Base-by-base conservation (phyloP, 352 stramenopile genomes). In the Pelagophyceae sp. region DNA sequence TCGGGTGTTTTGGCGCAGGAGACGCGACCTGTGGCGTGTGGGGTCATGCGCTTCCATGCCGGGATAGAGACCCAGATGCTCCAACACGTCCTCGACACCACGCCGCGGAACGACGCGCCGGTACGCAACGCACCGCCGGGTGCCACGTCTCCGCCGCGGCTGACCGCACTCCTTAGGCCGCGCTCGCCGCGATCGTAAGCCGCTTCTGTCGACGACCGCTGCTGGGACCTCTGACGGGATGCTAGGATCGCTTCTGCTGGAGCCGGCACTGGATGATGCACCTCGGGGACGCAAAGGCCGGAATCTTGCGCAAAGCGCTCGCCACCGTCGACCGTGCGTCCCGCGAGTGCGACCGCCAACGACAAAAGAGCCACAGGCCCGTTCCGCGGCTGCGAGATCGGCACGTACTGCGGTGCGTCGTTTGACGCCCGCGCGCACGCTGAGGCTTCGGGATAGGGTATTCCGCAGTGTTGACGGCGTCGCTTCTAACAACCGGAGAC, bases 251-350 rank as follows among this genome's bases (percentile, higher is more conserved):
- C 15, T 91, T 86, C 79, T 90, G 84, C 79, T 75, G 81, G 15
- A 63, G 76, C 20, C 54, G 84, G 45, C 85, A 91, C 80, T 91
- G 87, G 84, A 90, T 90, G 87, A 91, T 91, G 87, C 83, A 90
- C 76, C 76, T 90, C 38, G 87, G 87, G 38, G 77, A 82, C 25
- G 78, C 87, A 61, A 91, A 91, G 74, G 83, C 79, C 37, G 61
- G 58, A 0, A 78, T 85, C 38, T 17, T 90, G 0, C 37, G 76
- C n/a, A 0, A 54, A 6, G 82, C 81, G 54, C 69, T 89, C 23
- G 74, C 67, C 27, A 61, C 77, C 72, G 72, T 32, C 5, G 17
- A 72, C 29, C 37, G 5, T 2, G 32, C 32, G n/a, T 27, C 75
- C n/a, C n/a, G n/a, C n/a, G n/a, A n/a, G n/a, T n/a, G n/a, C n/a